Base-by-base conservation (phyloP, 2,329 filamentous ascomycete genomes). In the Pseudocercospora crystallina region DNA sequence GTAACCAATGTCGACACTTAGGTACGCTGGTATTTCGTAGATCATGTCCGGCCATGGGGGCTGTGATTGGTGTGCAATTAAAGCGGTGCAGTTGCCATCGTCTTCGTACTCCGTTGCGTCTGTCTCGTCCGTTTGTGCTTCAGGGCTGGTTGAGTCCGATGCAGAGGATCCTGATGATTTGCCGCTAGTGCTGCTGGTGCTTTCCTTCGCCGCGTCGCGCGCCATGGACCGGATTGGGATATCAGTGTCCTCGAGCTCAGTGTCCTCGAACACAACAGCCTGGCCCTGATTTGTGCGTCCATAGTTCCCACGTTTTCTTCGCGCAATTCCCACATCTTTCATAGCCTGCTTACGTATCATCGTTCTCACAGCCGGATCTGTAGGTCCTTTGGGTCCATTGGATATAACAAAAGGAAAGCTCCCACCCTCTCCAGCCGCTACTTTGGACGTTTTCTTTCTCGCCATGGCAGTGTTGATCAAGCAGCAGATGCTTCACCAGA, bases 271-370 rank as follows among this genome's bases (percentile, higher is more conserved):
- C 10, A 14, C 47, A 7, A 62, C 62, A 35, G 56, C 54, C 52
- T 70, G 67, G 32, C 62, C 56, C 12, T 64, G 43, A 47, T 69
- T 70, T 41, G 64, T 56, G 38, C 67, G 65, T 5, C 67, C 66
- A 56, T 66, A 65, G 17, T 58, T 62, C 15, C 66, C 64, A 43
- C 58, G n/a, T 58, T 53, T 63, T 7, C 31, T 46, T 11, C 48
- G 20, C 15, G 65, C 66, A 26, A 66, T 58, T 20, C 62, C 68
- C 4, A 66, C 65, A 49, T 69, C 69, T 47, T 64, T 68, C 70
- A 72, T 73, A 10, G 70, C 70, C 53, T 71, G 69, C 53, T 68
- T 69, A 5, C 70, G 61, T 26, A 73, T 72, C 15, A 68, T 47
- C 5, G 53, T 61, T n/a, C 63, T 50, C 1, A 59, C 45, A 2